Evolutionary conservation across 345 rosid species (phyloP).

Genomic region (Arabidopsis thaliana): DNA sequence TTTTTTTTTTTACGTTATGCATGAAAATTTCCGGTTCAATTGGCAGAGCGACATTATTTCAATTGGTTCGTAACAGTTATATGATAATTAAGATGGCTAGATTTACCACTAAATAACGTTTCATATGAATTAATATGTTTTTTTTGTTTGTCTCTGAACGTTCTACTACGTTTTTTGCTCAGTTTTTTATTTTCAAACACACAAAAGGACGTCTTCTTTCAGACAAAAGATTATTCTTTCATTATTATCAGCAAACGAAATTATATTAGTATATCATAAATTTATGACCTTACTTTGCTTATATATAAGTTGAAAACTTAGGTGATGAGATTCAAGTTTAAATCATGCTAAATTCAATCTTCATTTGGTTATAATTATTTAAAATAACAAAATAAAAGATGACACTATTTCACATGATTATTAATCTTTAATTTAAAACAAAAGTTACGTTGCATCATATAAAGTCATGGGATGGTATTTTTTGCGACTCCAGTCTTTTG

Average conservation of each 20-base stretch:
- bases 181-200: not conserved
- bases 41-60: not conserved
- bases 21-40: not conserved
- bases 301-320: no score
- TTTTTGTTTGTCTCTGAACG: not conserved
- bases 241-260: not conserved
- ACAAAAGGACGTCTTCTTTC: not conserved
- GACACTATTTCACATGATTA: not conserved
- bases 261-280: no score
- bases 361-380: not conserved
- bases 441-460: not conserved
- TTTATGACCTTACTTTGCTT: no score
- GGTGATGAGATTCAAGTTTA: no score
- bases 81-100: not conserved
- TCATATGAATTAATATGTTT: not conserved
- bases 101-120: not conserved
- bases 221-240: not conserved
- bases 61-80: not conserved
- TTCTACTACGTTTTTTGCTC: not conserved
- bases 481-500: not conserved
- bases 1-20: conserved; percentile 15
- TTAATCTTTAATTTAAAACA: not conserved
- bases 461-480: not conserved
- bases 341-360: not conserved
- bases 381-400: not conserved